Base-by-base conservation (phyloP, 805 yeast species). In the Pichia kluyveri region DNA sequence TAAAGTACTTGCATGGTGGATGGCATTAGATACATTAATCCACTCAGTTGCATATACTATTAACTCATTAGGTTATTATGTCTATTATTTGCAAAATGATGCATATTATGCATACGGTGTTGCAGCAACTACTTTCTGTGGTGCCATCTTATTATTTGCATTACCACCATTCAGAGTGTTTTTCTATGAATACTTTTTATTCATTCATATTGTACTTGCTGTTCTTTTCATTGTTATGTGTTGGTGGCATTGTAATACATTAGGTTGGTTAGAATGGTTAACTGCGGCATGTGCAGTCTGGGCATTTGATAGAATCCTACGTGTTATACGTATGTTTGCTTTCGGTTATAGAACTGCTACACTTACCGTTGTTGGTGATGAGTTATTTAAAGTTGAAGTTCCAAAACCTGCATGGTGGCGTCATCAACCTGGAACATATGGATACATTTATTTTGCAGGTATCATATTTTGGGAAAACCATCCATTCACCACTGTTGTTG, bases 401-500 rank as follows among this genome's bases (percentile, higher is more conserved):
- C 73, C 80, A 3, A 73, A 72, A 54, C 83, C 87, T 18, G 57
- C 59, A 5, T 59, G 57, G 45, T 76, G 82, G 72, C 67, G 66
- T 39, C 66, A 73, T 19, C 64, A 57, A 48, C 82, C 88, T 3
- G 84, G 86, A 30, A 68, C 75, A 15, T 78, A 67, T 59, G 78
- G 73, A 1, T 83, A 66, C 56, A 60, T 83, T 38, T 78, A 82
- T 63, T 78, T 82, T 58, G 53, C 79, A 46, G 67, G 74, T 47
- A 59, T 68, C 6, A 61, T 71, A 36, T 78, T 80, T 58, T 82
- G 82, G 80, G 87, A 83, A 60, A 76, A 83, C 5, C 89, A 84
- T 60, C 91, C 90, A 1, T 82, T 84, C 62, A 79, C 87, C 1
- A 58, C 77, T 3, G 63, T 75, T 36, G 67, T 69, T 48, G 60